Percentiles rank a stretch among this genome's conserved stretches.
Conservation (phyloP, 2,329 filamentous ascomycete genomes). For the Colletotrichum incanum region DNA sequence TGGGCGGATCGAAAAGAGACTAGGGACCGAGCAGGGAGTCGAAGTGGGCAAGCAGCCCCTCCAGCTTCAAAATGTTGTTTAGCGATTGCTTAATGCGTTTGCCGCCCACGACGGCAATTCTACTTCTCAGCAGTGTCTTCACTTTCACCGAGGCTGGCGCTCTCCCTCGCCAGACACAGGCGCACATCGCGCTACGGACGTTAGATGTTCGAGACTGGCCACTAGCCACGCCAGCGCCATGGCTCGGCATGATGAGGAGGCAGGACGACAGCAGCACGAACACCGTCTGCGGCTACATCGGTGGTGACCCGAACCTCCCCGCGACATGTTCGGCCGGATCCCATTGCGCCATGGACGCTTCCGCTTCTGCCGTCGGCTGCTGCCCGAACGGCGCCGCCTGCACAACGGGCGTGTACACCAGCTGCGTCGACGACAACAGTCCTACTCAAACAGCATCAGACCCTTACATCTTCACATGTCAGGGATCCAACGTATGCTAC, state of each 20-base stretch:
- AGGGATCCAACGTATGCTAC: conserved; percentile 68
- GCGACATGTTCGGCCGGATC: conserved; percentile 72
- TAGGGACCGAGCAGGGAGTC: neutral
- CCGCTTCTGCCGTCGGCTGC: conserved; percentile 67
- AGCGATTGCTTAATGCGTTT: conserved; percentile 54
- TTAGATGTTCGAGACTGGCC: conserved; percentile 60
- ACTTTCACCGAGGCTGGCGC: conserved; percentile 54
- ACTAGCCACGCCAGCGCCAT: conserved; percentile 59
- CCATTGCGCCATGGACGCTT: conserved; percentile 70
- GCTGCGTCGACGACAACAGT: conserved; percentile 69
- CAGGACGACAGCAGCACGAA: conserved; percentile 56
- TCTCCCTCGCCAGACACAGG: conserved; percentile 58
- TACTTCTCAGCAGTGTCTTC: conserved; percentile 54
- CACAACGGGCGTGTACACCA: conserved; percentile 70
- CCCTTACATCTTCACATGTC: conserved; percentile 71
- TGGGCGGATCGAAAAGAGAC: neutral
- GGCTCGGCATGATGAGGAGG: conserved; percentile 55
- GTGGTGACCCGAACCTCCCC: conserved; percentile 65
- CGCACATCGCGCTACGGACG: conserved; percentile 50
- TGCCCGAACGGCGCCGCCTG: conserved; percentile 69
- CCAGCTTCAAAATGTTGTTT: conserved; percentile 47
- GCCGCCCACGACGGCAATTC: conserved; percentile 53
- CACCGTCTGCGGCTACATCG: conserved; percentile 73
- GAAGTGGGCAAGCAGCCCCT: conserved; percentile 13
- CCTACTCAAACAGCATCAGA: conserved; percentile 66